These are phyloP conservation scores for Cyberlindnera nakhonratchasimensis DNA, from an alignment of 805 yeast species.

Conservation along the genomic window DNA sequence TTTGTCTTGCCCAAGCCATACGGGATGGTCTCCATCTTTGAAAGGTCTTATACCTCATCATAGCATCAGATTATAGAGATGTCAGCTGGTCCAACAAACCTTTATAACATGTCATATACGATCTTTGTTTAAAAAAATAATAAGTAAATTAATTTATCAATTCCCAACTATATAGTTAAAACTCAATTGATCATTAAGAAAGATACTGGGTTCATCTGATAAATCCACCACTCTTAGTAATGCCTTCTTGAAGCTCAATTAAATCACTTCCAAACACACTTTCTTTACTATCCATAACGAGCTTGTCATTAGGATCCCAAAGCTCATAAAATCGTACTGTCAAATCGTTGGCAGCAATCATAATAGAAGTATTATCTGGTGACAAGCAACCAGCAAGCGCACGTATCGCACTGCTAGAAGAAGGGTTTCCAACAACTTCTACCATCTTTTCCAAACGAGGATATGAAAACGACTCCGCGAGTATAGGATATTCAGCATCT, in stretches of 20 bases:
- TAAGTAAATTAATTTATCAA: too few relatives aligned
- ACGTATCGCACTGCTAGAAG: conserved; percentile 38
- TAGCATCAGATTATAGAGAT: too few relatives aligned
- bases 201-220: conserved; percentile 26
- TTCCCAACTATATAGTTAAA: too few relatives aligned
- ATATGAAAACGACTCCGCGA: conserved; percentile 62
- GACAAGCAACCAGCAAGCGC: conserved; percentile 65
- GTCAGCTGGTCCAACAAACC: too few relatives aligned
- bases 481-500: conserved; percentile 43
- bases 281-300: conserved; percentile 23
- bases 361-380: conserved; percentile 58
- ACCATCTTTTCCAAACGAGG: conserved; percentile 54
- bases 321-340: conserved; percentile 70
- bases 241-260: conserved; percentile 58
- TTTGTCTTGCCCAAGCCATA: too few relatives aligned
- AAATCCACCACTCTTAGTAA: conserved; percentile 30
- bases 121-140: too few relatives aligned
- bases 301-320: conserved; percentile 45
- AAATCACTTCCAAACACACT: conserved; percentile 55
- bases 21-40: too few relatives aligned
- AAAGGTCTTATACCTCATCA: too few relatives aligned
- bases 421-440: conserved; percentile 44
- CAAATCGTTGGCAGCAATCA: conserved; percentile 76
- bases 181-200: neutral
- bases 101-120: too few relatives aligned